These are phyloP conservation scores for Tylopilus rubrobrunneus DNA, from an alignment of 768 basidiomycete species.

Conservation along the genomic window DNA sequence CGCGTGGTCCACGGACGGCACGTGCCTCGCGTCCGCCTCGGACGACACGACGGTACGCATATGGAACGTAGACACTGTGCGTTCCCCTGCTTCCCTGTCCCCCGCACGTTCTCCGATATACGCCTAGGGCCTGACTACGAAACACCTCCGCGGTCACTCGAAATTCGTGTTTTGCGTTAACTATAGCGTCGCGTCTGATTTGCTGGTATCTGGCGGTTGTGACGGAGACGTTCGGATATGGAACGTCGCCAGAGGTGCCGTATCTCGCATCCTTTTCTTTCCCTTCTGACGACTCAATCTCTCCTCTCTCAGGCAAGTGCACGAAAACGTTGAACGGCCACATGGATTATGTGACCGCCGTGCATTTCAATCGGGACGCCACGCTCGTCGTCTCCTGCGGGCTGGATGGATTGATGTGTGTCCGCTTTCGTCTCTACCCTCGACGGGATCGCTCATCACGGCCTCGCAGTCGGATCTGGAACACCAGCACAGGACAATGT, in stretches of 20 bases:
- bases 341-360: conserved; percentile 90
- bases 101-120: background rate
- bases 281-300: background rate
- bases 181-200: conserved; percentile 82
- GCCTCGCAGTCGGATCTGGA: conserved; percentile 84
- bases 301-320: conserved; percentile 56
- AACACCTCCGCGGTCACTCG: conserved; percentile 75
- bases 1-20: conserved; percentile 82
- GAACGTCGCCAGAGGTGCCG: conserved; percentile 75
- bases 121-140: conserved; percentile 62
- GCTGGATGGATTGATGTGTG: conserved; percentile 89
- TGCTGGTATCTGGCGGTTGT: conserved; percentile 89
- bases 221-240: conserved; percentile 93
- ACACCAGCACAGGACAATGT: conserved; percentile 87
- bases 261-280: background rate
- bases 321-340: conserved; percentile 89
- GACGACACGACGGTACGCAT: conserved; percentile 88
- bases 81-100: conserved; percentile 22
- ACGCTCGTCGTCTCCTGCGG: conserved; percentile 89
- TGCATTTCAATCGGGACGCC: conserved; percentile 91
- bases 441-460: background rate
- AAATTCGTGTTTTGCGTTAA: conserved; percentile 91
- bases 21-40: conserved; percentile 83
- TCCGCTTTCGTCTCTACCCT: background rate
- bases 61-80: conserved; percentile 81